Percentiles rank a stretch among this genome's conserved stretches.
These are phyloP conservation scores for Aspergillus neotritici DNA, from an alignment of 2,329 filamentous ascomycete species.

Conservation along the genomic window DNA sequence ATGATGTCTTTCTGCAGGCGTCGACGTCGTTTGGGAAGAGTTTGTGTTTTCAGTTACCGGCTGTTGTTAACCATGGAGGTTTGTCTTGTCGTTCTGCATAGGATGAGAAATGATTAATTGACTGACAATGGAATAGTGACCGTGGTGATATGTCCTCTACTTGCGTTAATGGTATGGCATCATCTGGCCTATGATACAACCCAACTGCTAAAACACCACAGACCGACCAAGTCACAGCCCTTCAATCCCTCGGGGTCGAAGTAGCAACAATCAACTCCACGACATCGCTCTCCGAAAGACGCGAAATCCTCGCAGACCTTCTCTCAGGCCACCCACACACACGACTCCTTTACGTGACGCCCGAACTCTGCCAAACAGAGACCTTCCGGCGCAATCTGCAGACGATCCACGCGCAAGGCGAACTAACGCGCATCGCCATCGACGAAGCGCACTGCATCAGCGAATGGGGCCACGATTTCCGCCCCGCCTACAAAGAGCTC, in stretches of 20 bases:
- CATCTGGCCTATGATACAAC: background rate
- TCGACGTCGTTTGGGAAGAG: slow-evolving; percentile 75
- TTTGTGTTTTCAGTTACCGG: slow-evolving; percentile 85
- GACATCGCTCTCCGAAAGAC: slow-evolving; percentile 60
- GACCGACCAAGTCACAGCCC: slow-evolving; percentile 86
- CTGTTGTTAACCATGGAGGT: slow-evolving; percentile 82
- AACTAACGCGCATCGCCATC: slow-evolving; percentile 81
- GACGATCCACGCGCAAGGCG: slow-evolving; percentile 69
- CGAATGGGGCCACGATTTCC: slow-evolving; percentile 97
- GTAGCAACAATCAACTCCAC: slow-evolving; percentile 85
- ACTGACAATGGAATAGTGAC: slow-evolving; percentile 55
- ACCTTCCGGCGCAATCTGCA: slow-evolving; percentile 69
- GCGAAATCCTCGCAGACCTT: slow-evolving; percentile 70
- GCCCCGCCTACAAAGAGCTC: slow-evolving; percentile 82
- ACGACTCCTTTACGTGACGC: slow-evolving; percentile 85
- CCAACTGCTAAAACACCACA: slow-evolving; percentile 28
- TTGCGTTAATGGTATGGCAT: slow-evolving; percentile 72
- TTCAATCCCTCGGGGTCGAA: slow-evolving; percentile 67
- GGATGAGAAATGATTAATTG: background rate
- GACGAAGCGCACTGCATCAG: slow-evolving; percentile 97
- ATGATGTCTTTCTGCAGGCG: slow-evolving; percentile 92
- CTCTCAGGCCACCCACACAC: slow-evolving; percentile 80
- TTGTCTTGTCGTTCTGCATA: slow-evolving; percentile 34
- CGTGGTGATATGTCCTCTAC: slow-evolving; percentile 79
- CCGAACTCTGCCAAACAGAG: slow-evolving; percentile 74